phyloP scores from a whole-genome alignment of 192 early-diverging fungal species.

The Phycomyces blakesleeanus region DNA sequence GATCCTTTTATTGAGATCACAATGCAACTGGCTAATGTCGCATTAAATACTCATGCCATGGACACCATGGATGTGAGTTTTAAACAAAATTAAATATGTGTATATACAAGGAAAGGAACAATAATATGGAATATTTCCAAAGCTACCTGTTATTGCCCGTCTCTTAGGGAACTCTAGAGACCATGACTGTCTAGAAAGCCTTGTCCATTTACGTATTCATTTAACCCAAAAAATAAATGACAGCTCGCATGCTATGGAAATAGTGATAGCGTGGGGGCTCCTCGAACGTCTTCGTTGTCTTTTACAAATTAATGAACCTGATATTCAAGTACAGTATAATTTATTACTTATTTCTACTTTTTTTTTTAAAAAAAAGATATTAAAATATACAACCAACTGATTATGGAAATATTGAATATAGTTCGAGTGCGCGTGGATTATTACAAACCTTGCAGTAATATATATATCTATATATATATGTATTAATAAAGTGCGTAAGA shows the following conservation, averaged over 20 bases:
- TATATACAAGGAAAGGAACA: no score
- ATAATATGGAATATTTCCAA: neutral
- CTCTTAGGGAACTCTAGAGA: neutral
- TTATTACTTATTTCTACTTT: neutral
- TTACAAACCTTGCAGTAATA: neutral
- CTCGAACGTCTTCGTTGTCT: neutral
- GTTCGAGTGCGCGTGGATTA: neutral
- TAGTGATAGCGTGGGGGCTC: neutral
- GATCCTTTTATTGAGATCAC: neutral
- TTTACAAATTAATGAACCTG: neutral
- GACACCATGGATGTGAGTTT: neutral
- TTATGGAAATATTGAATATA: no score
- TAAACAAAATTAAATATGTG: neutral
- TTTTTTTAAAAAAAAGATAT: no score
- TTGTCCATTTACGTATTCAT: neutral
- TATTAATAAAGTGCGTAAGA: no score
- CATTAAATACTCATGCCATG: neutral
- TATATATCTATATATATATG: no score
- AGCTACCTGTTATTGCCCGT: neutral
- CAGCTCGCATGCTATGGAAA: neutral
- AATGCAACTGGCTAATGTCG: neutral
- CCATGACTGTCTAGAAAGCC: neutral
- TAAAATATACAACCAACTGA: no score
- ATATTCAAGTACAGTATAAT: conserved; percentile 3
- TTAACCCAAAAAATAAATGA: neutral